Evolutionary conservation across 495 filamentous ascomycete species (phyloP).

Genomic region (Massariosphaeria phaeospora): DNA sequence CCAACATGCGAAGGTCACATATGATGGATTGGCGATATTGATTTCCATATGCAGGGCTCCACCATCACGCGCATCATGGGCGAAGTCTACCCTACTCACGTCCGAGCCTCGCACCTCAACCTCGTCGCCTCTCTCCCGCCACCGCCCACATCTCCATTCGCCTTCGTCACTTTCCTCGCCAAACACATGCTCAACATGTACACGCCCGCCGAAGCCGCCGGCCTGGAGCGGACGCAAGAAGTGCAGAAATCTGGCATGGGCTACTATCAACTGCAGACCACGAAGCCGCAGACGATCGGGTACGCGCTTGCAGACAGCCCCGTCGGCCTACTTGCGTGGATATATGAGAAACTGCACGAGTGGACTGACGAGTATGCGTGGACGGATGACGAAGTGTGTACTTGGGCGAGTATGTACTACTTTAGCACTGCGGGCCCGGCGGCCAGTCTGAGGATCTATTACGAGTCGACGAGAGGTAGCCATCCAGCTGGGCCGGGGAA

Average conservation of each 20-base stretch:
- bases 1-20: too few species aligned
- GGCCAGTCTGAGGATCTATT: conserved; percentile 49
- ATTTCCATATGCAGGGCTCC: conserved; percentile 43
- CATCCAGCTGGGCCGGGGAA: too few species aligned
- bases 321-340: conserved; percentile 50
- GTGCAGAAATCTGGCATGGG: conserved; percentile 41
- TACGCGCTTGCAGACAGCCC: conserved; percentile 51
- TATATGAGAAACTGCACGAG: conserved; percentile 50
- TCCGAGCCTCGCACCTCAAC: conserved; percentile 61
- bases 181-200: not conserved
- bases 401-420: conserved; percentile 51
- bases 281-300: conserved; percentile 48
- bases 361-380: conserved; percentile 50
- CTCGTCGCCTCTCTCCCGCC: conserved; percentile 42
- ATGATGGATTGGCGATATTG: too few species aligned
- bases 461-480: too few species aligned
- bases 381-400: conserved; percentile 53
- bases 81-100: conserved; percentile 50
- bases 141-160: conserved; percentile 19
- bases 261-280: conserved; percentile 46
- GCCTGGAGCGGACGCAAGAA: conserved; percentile 35
- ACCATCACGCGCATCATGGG: conserved; percentile 55
- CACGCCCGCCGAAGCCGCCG: conserved; percentile 31
- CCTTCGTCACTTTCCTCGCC: not conserved
- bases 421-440: conserved; percentile 48